phyloP scores from a whole-genome alignment of 2,329 filamentous ascomycete genomes.

The Phaeomoniella chlamydospora region DNA sequence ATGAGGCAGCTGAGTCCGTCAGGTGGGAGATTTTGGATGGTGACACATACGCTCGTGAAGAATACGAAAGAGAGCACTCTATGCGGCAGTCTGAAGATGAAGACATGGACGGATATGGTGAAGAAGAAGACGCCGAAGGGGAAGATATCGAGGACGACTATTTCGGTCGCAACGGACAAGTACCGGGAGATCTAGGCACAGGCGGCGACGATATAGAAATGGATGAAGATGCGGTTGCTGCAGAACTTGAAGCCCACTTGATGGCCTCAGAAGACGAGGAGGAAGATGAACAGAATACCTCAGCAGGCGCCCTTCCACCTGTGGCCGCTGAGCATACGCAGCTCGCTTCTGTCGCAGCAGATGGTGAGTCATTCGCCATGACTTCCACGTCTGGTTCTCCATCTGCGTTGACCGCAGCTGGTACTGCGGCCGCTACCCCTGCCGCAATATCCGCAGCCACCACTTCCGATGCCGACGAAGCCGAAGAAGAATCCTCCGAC shows the following conservation, averaged over 20 bases:
- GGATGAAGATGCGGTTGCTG: conserved; percentile 25
- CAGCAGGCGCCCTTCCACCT: conserved; percentile 6
- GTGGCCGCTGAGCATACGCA: conserved; percentile 1
- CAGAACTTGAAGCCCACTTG: conserved; percentile 27
- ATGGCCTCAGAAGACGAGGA: conserved; percentile 22
- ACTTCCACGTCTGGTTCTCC: conserved; percentile 10
- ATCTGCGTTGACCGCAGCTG: conserved; percentile 12
- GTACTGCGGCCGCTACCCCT: conserved; percentile 12
- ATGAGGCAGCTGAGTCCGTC: conserved; percentile 46
- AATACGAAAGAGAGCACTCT: conserved; percentile 16
- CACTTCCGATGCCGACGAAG: conserved; percentile 9
- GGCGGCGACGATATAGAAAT: conserved; percentile 11
- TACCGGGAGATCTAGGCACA: conserved; percentile 16
- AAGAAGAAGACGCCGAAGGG: conserved; percentile 34
- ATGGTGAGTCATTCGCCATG: conserved; percentile 3
- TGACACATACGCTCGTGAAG: conserved; percentile 25
- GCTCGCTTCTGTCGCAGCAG: not conserved
- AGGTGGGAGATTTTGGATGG: conserved; percentile 51
- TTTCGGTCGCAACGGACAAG: conserved; percentile 10
- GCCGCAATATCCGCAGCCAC: conserved; percentile 11
- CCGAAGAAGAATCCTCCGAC: conserved; percentile 16
- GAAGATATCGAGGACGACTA: conserved; percentile 30
- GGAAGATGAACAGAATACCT: conserved; percentile 11
- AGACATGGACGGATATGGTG: conserved; percentile 33
- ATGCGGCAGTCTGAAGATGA: conserved; percentile 28